Percentiles rank a stretch among this genome's conserved stretches.
These are phyloP conservation scores for Nakataea oryzae DNA, from an alignment of 2,329 filamentous ascomycete species.

Conservation along the genomic window DNA sequence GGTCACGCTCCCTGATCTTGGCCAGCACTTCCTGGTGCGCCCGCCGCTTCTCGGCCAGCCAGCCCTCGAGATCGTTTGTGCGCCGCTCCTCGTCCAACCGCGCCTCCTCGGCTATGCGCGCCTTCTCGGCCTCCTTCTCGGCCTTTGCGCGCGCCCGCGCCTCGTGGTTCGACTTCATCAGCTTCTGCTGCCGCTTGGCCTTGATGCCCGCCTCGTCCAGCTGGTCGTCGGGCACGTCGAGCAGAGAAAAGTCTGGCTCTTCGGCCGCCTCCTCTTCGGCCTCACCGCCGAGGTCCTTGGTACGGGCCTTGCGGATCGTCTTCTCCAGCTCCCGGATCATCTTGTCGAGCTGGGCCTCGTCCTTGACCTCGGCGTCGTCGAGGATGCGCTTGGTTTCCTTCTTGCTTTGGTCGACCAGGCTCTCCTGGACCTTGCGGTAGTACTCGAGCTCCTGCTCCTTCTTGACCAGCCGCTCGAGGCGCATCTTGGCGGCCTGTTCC, in stretches of 20 bases:
- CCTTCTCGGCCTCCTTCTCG: conserved; percentile 90
- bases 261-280: conserved; percentile 71
- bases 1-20: conserved; percentile 87
- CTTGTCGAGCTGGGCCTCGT: conserved; percentile 77
- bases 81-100: conserved; percentile 74
- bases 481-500: conserved; percentile 95
- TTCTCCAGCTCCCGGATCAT: conserved; percentile 84
- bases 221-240: conserved; percentile 84
- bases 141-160: conserved; percentile 88
- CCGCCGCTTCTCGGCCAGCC: conserved; percentile 73
- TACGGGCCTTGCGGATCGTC: conserved; percentile 78
- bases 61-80: conserved; percentile 72
- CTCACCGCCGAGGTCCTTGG: conserved; percentile 80
- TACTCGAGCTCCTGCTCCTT: conserved; percentile 96
- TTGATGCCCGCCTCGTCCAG: conserved; percentile 87
- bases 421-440: conserved; percentile 71
- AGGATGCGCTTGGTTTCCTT: conserved; percentile 82
- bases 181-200: conserved; percentile 81
- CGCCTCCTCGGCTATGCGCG: conserved; percentile 71
- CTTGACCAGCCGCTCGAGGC: conserved; percentile 84
- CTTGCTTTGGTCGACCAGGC: conserved; percentile 68
- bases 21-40: conserved; percentile 62
- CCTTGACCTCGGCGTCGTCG: conserved; percentile 84
- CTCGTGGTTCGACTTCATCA: conserved; percentile 92
- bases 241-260: conserved; percentile 73